Percentiles rank a stretch among this genome's conserved stretches.
These are phyloP conservation scores for Glonium stellatum DNA, from an alignment of 495 filamentous ascomycete genomes.

Conservation along the genomic window DNA sequence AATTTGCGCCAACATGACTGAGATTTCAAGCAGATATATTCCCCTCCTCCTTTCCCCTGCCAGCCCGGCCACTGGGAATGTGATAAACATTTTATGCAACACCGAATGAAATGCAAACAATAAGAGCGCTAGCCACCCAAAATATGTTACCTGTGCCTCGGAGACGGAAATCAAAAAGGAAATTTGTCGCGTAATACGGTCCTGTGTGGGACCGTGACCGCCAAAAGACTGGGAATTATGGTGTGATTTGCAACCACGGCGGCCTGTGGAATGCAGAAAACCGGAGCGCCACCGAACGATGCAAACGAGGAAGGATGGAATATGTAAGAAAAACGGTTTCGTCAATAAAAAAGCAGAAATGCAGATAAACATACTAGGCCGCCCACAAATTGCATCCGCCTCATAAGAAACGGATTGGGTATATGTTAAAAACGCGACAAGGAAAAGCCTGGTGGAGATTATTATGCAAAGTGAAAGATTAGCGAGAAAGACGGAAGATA, in stretches of 20 bases:
- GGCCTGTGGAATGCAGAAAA: no score
- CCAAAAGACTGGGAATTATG: no score
- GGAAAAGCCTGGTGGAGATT: not conserved
- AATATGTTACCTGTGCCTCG: not conserved
- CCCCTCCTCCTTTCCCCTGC: not conserved
- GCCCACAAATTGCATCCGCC: not conserved
- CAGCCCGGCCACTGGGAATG: not conserved
- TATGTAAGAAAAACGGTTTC: not conserved
- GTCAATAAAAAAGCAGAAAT: not conserved
- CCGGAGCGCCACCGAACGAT: no score
- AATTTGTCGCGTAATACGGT: not conserved
- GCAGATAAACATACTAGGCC: not conserved
- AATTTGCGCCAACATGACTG: not conserved
- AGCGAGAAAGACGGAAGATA: not conserved
- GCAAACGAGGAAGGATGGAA: not conserved
- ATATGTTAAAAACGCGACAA: not conserved
- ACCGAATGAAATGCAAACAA: not conserved
- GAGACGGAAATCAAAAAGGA: not conserved
- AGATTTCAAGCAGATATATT: not conserved
- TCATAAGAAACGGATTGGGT: conserved; percentile 3
- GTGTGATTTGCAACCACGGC: no score
- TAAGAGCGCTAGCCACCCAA: not conserved
- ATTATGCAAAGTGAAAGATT: not conserved
- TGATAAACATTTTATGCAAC: not conserved
- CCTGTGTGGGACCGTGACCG: no score